Percentiles rank a stretch among this genome's conserved stretches.
phyloP scores from a whole-genome alignment of 2,329 filamentous ascomycete species.

The Claviceps quebecensis region DNA sequence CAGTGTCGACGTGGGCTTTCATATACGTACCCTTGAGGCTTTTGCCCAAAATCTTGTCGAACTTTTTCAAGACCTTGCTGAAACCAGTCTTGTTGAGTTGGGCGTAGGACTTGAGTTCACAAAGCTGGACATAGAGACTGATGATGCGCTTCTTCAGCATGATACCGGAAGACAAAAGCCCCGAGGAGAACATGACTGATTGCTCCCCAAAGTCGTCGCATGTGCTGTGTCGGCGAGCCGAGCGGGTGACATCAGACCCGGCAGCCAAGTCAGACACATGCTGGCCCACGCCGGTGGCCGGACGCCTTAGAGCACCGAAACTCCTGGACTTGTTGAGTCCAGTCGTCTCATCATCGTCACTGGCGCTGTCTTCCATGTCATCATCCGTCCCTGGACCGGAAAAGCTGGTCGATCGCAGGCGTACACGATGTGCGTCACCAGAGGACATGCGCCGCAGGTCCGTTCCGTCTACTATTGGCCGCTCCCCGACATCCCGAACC shows the following conservation, averaged over 20 bases:
- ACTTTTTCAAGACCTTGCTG: slow-evolving; percentile 93
- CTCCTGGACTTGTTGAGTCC: slow-evolving; percentile 34
- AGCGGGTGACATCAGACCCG: slow-evolving; percentile 44
- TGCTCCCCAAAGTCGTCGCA: slow-evolving; percentile 73
- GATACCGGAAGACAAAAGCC: slow-evolving; percentile 52
- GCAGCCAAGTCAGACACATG: slow-evolving; percentile 43
- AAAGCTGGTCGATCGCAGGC: slow-evolving; percentile 19
- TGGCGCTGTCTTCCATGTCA: slow-evolving; percentile 43
- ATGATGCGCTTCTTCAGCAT: slow-evolving; percentile 88
- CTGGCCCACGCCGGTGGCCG: slow-evolving; percentile 21
- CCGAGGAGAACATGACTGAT: slow-evolving; percentile 48
- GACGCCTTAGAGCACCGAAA: slow-evolving; percentile 24
- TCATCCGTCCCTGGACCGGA: slow-evolving; percentile 36
- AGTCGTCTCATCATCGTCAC: slow-evolving; percentile 46
- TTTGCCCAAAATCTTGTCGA: slow-evolving; percentile 86
- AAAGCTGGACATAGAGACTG: slow-evolving; percentile 77
- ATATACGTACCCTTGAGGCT: slow-evolving; percentile 69
- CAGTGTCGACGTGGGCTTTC: slow-evolving; percentile 55
- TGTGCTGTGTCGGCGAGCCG: slow-evolving; percentile 47
- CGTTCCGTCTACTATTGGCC: slow-evolving; percentile 34
- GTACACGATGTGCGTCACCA: slow-evolving; percentile 11
- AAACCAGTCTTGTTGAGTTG: slow-evolving; percentile 97
- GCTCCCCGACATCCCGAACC: slow-evolving; percentile 58
- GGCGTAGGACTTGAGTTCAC: slow-evolving; percentile 88
- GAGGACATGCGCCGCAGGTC: slow-evolving; percentile 21